Evolutionary conservation across 1,284 basidiomycete species (phyloP).

Genomic region (Leccinum holopus): DNA sequence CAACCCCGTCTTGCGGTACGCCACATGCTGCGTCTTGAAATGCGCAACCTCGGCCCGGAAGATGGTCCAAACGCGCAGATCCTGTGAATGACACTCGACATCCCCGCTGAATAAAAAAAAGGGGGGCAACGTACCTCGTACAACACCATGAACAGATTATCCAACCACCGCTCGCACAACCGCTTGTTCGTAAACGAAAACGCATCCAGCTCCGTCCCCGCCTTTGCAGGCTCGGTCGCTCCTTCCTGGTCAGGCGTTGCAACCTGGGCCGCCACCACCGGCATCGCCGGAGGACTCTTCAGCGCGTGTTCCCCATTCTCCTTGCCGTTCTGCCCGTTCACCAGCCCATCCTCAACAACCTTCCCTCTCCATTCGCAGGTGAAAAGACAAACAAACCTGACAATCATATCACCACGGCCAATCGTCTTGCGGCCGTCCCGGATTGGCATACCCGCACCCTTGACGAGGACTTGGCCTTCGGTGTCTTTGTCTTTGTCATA

Average conservation of each 20-base stretch:
- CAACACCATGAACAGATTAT: conserved; percentile 98
- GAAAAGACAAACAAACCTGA: conserved; percentile 52
- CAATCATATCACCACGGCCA: conserved; percentile 75
- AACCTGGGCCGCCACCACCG: conserved; percentile 51
- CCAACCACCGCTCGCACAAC: conserved; percentile 96
- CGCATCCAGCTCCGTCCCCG: conserved; percentile 47
- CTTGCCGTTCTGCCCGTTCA: not conserved
- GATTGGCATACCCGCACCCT: conserved; percentile 83
- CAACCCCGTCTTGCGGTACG: conserved; percentile 93
- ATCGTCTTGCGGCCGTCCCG: conserved; percentile 60
- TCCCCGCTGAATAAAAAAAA: not conserved
- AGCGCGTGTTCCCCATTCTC: conserved; percentile 13
- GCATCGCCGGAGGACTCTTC: conserved; percentile 48
- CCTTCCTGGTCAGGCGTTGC: conserved; percentile 40
- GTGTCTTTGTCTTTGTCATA: conserved; percentile 61
- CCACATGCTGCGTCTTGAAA: conserved; percentile 89
- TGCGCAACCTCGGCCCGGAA: conserved; percentile 99
- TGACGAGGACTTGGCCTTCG: conserved; percentile 59
- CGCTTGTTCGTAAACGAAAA: conserved; percentile 97
- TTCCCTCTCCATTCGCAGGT: conserved; percentile 35
- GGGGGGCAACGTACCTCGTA: conserved; percentile 75
- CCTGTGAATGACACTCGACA: conserved; percentile 45
- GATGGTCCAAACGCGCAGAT: conserved; percentile 98
- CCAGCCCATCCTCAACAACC: conserved; percentile 18
- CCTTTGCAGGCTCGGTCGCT: conserved; percentile 29